phyloP scores from a whole-genome alignment of 345 rosid genomes.

The Eucalyptus camaldulensis region DNA sequence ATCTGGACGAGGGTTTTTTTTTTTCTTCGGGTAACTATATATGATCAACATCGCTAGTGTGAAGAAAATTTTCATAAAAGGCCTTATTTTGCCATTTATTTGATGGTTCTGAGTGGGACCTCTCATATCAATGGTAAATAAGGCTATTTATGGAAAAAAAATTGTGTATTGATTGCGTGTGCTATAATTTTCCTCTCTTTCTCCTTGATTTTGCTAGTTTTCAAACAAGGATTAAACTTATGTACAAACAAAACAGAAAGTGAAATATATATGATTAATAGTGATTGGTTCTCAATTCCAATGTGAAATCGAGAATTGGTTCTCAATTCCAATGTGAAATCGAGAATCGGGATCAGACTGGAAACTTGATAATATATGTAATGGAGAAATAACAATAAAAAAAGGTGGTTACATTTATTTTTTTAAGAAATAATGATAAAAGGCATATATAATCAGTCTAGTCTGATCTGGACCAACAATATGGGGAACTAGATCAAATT shows the following conservation, averaged over 20 bases:
- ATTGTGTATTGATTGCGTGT: not conserved
- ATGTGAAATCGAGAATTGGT: no score
- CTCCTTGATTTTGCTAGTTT: not conserved
- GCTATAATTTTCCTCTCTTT: not conserved
- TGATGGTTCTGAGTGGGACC: not conserved
- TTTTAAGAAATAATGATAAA: no score
- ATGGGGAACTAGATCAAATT: no score
- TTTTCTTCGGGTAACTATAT: not conserved
- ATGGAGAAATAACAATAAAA: no score
- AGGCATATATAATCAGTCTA: no score
- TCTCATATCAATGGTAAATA: not conserved
- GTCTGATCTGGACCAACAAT: accelerated
- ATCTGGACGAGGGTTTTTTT: not conserved
- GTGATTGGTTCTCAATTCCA: no score
- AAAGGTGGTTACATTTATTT: no score
- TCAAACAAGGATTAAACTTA: not conserved
- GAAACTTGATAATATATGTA: no score
- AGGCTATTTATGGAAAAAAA: not conserved
- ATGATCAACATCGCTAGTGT: not conserved
- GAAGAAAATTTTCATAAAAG: not conserved
- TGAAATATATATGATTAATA: not conserved
- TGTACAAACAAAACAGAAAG: not conserved
- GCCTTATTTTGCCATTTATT: not conserved
- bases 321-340: no score
- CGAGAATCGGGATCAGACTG: no score